Evolutionary conservation across 345 rosid species (phyloP), one percentile per base, ranked within the genome.

Genomic region (Acer saccharum): DNA sequence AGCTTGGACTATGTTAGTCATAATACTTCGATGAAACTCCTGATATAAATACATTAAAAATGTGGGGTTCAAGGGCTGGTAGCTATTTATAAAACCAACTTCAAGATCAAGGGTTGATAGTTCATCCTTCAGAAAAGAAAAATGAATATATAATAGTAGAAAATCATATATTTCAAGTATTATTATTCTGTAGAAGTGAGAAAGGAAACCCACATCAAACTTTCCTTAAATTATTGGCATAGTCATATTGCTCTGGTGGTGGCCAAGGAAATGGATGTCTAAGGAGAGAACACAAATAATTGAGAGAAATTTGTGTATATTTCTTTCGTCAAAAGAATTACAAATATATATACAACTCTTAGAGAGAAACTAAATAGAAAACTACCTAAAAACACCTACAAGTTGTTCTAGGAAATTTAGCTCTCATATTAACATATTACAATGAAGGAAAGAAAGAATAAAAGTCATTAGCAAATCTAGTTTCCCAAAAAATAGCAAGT

Each of bases 1-100:
- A 54, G 21, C 55, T 21, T 50, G 25, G 48, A 65, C 20, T n/a
- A 35, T 75, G 20, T 70, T 75, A 52, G 48, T 32, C 71, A 32
- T 57, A 12, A 50, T 7, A 55, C 63, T 17, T 21, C 0, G 12
- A 69, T 27, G 58, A 23, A 69, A 46, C 41, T 23, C 72, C 60
- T 69, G 14, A 6, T 68, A 13, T 20, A 21, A 20, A 20, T 44
- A 43, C 43, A 32, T 68, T 17, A 11, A 43, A 11, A 54, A 7
- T 54, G 43, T 32, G 23, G 10, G 12, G 35, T 35, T 16, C 20
- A 8, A 65, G 39, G 46, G 7, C 29, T 27, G 17, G n/a, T 17
- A 7, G 69, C 4, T 35, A 32, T 46, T 68, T 41, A 11, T 39
- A 17, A n/a, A n/a, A 68, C 12, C 48, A 46, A 43, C 54, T 68